These are phyloP conservation scores for Serendipita indica DNA, from an alignment of 768 basidiomycete genomes.

Conservation along the genomic window DNA sequence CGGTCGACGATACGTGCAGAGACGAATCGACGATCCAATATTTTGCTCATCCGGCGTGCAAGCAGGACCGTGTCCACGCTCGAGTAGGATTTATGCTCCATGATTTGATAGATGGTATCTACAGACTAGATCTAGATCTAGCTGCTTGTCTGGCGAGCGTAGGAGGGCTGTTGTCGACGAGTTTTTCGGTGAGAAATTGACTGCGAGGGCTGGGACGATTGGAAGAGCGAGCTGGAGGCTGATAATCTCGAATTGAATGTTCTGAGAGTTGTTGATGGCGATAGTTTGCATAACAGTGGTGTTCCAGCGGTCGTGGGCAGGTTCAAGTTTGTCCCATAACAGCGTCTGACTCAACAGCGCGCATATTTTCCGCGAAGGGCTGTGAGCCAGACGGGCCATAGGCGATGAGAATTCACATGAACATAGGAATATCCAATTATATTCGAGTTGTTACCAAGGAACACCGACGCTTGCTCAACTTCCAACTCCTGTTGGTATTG, in stretches of 20 bases:
- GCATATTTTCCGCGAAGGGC: too few relatives aligned
- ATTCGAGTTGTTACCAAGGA: too few relatives aligned
- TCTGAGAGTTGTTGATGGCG: neutral
- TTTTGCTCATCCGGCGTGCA: neutral
- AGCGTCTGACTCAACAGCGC: too few relatives aligned
- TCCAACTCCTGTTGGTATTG: too few relatives aligned
- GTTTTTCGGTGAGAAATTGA: neutral
- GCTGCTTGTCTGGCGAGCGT: neutral
- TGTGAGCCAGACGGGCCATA: too few relatives aligned
- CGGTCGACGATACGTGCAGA: neutral
- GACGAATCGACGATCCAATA: neutral
- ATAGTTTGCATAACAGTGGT: neutral
- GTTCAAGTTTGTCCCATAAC: too few relatives aligned
- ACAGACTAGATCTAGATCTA: neutral
- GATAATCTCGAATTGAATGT: too few relatives aligned
- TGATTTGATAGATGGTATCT: neutral
- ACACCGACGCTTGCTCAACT: too few relatives aligned
- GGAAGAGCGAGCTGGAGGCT: neutral
- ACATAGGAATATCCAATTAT: too few relatives aligned
- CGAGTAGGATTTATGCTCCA: constrained; percentile 5
- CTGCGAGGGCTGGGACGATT: neutral
- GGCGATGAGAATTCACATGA: too few relatives aligned
- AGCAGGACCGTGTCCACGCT: constrained; percentile 7
- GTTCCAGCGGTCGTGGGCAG: neutral
- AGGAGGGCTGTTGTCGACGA: neutral